Evolutionary conservation across 2,329 filamentous ascomycete genomes (phyloP).

Genomic region (Clonostachys solani): DNA sequence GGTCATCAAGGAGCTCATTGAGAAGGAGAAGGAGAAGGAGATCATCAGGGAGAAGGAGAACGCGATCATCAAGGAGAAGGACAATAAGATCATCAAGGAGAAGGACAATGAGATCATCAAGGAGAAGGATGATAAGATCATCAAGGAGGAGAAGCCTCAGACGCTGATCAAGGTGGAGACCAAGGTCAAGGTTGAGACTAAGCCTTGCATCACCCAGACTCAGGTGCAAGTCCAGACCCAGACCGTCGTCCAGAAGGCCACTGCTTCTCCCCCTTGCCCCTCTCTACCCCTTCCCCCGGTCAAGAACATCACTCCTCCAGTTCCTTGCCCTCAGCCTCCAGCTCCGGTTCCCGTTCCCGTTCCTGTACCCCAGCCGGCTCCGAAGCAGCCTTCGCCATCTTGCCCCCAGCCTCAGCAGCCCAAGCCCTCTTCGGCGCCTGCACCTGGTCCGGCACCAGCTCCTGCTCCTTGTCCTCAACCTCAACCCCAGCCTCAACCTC

Average conservation of each 20-base stretch:
- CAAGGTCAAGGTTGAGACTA: not conserved
- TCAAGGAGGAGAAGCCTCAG: not conserved
- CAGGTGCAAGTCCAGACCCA: not conserved
- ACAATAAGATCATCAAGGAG: not conserved
- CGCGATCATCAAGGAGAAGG: not conserved
- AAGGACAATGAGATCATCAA: not conserved
- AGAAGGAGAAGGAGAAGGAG: not conserved
- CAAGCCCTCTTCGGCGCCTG: not conserved
- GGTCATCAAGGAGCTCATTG: not conserved
- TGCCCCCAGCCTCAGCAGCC: not conserved
- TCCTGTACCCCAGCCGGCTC: not conserved
- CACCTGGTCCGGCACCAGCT: not conserved
- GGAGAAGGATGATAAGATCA: not conserved
- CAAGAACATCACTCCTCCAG: not conserved
- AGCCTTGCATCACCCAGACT: not conserved
- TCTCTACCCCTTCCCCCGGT: not conserved
- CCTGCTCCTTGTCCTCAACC: not conserved
- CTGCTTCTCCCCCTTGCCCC: not conserved
- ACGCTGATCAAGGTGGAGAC: not conserved
- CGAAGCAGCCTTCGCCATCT: not conserved
- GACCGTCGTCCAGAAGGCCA: not conserved
- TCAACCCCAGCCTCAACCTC: not conserved
- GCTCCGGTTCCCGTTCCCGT: not conserved
- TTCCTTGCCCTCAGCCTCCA: not conserved
- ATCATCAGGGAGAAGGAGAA: not conserved